Conservation (phyloP, 2,329 filamentous ascomycete species). For the Leptoxyphium fumago region DNA sequence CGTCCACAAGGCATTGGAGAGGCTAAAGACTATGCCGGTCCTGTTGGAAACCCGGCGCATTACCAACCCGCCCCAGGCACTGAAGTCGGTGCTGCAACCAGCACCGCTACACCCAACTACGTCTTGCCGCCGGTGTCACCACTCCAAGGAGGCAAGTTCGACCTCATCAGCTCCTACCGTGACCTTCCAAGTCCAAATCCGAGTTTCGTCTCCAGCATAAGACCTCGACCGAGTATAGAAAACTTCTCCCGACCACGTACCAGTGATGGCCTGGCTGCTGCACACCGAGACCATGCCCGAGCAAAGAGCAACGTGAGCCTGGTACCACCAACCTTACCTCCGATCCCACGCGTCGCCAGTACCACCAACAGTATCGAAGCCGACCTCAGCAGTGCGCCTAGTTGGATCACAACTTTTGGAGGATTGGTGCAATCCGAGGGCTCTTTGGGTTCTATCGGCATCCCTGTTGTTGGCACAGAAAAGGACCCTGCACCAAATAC, state of each 20-base stretch:
- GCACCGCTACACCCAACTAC: background rate
- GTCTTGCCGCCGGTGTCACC: background rate
- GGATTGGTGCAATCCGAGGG: background rate
- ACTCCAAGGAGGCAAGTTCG: background rate
- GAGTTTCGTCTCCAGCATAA: background rate
- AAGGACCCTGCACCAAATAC: background rate
- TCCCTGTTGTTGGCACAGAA: background rate
- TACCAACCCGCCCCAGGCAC: background rate
- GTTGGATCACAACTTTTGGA: background rate
- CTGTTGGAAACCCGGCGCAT: background rate
- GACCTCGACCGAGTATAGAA: background rate
- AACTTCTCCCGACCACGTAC: constrained; percentile 8
- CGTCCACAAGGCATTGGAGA: too few relatives aligned
- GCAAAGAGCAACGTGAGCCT: constrained; percentile 4
- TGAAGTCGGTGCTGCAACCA: background rate
- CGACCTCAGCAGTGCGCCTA: background rate
- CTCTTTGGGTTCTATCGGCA: background rate
- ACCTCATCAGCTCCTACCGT: background rate
- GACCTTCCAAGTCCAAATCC: background rate
- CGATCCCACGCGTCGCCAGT: constrained; percentile 23
- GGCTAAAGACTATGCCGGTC: too few relatives aligned
- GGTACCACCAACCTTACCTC: constrained; percentile 31
- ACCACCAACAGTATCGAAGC: background rate
- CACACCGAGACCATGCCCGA: background rate
- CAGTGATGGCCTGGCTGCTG: constrained; percentile 9